These are phyloP conservation scores for Dichomitus squalens DNA, from an alignment of 1,284 basidiomycete species.

Conservation along the genomic window DNA sequence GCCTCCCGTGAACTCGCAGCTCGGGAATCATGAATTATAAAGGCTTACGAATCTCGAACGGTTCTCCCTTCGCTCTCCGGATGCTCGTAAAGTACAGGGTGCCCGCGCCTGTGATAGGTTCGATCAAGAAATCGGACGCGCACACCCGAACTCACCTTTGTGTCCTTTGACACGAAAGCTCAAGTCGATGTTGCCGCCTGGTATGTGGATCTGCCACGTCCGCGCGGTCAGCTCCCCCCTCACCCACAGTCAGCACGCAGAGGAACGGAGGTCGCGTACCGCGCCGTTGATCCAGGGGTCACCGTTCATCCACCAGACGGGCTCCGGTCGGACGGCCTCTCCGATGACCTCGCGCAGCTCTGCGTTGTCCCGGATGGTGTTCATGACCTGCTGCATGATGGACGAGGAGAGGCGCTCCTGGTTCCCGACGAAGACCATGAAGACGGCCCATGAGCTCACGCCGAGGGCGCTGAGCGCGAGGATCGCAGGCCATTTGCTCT, in stretches of 20 bases:
- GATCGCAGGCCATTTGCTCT: constrained; percentile 64
- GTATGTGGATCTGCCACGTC: constrained; percentile 61
- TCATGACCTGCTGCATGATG: constrained; percentile 66
- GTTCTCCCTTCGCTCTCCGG: constrained; percentile 71
- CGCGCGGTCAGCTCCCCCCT: background rate
- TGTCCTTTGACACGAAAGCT: constrained; percentile 76
- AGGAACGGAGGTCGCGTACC: constrained; percentile 37
- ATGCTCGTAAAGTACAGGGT: constrained; percentile 83
- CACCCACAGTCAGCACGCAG: background rate
- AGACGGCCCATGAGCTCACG: constrained; percentile 64
- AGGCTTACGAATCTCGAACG: constrained; percentile 65
- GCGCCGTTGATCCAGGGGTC: constrained; percentile 71
- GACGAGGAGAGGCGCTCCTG: constrained; percentile 79
- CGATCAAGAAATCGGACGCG: background rate
- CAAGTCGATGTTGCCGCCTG: constrained; percentile 76
- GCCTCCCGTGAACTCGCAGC: background rate
- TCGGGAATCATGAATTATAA: background rate
- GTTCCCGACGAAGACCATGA: constrained; percentile 71
- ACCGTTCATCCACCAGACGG: constrained; percentile 78
- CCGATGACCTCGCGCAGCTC: constrained; percentile 58
- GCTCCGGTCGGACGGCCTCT: constrained; percentile 69
- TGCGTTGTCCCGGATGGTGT: constrained; percentile 53
- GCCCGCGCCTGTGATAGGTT: constrained; percentile 52
- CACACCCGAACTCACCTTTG: constrained; percentile 45
- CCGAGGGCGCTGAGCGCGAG: constrained; percentile 54